Evolutionary conservation across 2,329 filamentous ascomycete genomes (phyloP).

Genomic region (Monilinia fructicola): DNA sequence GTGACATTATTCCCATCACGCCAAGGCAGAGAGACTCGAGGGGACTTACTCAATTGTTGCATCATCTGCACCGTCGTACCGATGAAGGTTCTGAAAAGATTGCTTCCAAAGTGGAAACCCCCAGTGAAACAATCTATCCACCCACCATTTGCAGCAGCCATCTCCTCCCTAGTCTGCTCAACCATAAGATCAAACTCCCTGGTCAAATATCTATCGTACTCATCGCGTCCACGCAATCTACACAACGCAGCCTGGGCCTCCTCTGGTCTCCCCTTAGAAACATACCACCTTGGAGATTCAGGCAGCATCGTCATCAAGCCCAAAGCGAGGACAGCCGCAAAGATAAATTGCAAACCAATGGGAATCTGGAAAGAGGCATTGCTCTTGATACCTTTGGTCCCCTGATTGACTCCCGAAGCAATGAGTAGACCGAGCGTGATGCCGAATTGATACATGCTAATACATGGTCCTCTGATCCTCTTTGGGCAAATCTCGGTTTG

Average conservation of each 20-base stretch:
- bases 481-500: slow-evolving; percentile 64
- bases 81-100: slow-evolving; percentile 68
- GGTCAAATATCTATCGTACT: slow-evolving; percentile 45
- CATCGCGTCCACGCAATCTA: slow-evolving; percentile 56
- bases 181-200: slow-evolving; percentile 49
- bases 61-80: slow-evolving; percentile 79
- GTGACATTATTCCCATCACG: background rate
- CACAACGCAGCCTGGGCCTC: slow-evolving; percentile 62
- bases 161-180: slow-evolving; percentile 64
- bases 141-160: slow-evolving; percentile 61
- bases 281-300: slow-evolving; percentile 43
- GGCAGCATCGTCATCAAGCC: slow-evolving; percentile 34
- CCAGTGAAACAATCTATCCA: slow-evolving; percentile 71
- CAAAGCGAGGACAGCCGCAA: slow-evolving; percentile 47
- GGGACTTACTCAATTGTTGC: slow-evolving; percentile 58
- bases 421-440: slow-evolving; percentile 77
- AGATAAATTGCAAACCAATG: slow-evolving; percentile 75
- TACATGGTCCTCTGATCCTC: slow-evolving; percentile 73
- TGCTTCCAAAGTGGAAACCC: slow-evolving; percentile 60
- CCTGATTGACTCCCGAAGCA: slow-evolving; percentile 72
- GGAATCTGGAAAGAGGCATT: slow-evolving; percentile 75
- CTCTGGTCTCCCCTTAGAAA: slow-evolving; percentile 39
- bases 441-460: slow-evolving; percentile 78
- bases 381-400: slow-evolving; percentile 59
- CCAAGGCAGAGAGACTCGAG: slow-evolving; percentile 25